Percentiles rank a stretch among this genome's conserved stretches.
Conservation (phyloP, 1,284 basidiomycete species). For the Hemileia vastatrix region DNA sequence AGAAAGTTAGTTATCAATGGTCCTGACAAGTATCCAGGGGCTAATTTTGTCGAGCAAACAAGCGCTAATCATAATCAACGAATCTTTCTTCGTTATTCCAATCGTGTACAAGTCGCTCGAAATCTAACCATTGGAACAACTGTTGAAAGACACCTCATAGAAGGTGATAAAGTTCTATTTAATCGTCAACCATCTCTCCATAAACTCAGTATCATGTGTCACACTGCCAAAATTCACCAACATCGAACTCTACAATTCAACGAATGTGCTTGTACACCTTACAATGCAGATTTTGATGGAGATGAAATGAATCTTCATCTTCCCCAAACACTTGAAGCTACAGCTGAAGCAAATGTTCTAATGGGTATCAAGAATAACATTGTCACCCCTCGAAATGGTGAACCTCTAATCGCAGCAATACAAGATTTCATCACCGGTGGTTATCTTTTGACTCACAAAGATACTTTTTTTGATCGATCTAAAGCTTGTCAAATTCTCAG, state of each 20-base stretch:
- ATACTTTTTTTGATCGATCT: too few relatives aligned
- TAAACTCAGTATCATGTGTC: conserved; percentile 91
- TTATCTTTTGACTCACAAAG: too few relatives aligned
- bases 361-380: conserved; percentile 46
- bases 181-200: conserved; percentile 97
- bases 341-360: conserved; percentile 42
- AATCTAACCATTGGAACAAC: conserved; percentile 85
- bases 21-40: conserved; percentile 88
- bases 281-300: conserved; percentile 45
- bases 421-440: too few relatives aligned
- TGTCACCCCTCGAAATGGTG: conserved; percentile 25
- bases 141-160: conserved; percentile 91
- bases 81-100: conserved; percentile 91
- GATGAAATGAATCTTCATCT: conserved; percentile 46
- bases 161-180: conserved; percentile 93
- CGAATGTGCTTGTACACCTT: conserved; percentile 44
- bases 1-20: conserved; percentile 93
- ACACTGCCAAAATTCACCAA: too few relatives aligned
- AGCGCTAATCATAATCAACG: conserved; percentile 95
- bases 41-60: conserved; percentile 93
- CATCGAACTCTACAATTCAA: conserved; percentile 44
- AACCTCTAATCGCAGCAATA: too few relatives aligned
- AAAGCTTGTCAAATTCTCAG: too few relatives aligned
- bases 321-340: conserved; percentile 43
- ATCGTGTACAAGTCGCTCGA: conserved; percentile 86